These are phyloP conservation scores for Exophiala lecanii-corni DNA, from an alignment of 2,329 filamentous ascomycete genomes.

Conservation along the genomic window DNA sequence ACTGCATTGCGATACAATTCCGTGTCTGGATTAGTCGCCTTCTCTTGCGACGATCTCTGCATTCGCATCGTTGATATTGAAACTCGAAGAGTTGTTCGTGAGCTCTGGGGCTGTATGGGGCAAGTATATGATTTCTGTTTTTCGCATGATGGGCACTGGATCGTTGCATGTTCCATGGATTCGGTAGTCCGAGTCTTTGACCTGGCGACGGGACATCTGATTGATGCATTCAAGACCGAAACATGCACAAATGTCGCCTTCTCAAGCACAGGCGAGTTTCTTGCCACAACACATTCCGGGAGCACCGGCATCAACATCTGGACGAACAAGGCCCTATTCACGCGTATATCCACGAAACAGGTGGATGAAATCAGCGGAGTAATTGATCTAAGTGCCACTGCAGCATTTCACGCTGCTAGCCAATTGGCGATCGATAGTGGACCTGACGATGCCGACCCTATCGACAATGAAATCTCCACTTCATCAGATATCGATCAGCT, in stretches of 20 bases:
- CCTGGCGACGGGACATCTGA: conserved; percentile 87
- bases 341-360: conserved; percentile 78
- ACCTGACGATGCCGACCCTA: conserved; percentile 40
- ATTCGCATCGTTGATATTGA: conserved; percentile 86
- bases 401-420: conserved; percentile 66
- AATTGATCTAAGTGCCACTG: conserved; percentile 54
- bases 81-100: conserved; percentile 84
- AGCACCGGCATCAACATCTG: conserved; percentile 88
- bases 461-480: conserved; percentile 45
- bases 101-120: conserved; percentile 77
- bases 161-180: conserved; percentile 81
- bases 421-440: conserved; percentile 64
- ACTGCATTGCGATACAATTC: conserved; percentile 75
- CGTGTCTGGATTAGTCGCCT: conserved; percentile 76
- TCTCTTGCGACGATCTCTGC: conserved; percentile 83
- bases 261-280: conserved; percentile 83
- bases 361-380: conserved; percentile 73
- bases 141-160: conserved; percentile 89
- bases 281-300: conserved; percentile 82
- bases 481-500: conserved; percentile 66
- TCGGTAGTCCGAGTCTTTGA: conserved; percentile 85
- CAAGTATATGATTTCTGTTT: conserved; percentile 79
- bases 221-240: conserved; percentile 80
- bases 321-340: conserved; percentile 91
- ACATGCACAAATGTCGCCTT: conserved; percentile 82